A percentile compares a stretch with the other conserved stretches of the same genome.
phyloP scores from a whole-genome alignment of 2,329 filamentous ascomycete species.

The Botryotinia calthae region DNA sequence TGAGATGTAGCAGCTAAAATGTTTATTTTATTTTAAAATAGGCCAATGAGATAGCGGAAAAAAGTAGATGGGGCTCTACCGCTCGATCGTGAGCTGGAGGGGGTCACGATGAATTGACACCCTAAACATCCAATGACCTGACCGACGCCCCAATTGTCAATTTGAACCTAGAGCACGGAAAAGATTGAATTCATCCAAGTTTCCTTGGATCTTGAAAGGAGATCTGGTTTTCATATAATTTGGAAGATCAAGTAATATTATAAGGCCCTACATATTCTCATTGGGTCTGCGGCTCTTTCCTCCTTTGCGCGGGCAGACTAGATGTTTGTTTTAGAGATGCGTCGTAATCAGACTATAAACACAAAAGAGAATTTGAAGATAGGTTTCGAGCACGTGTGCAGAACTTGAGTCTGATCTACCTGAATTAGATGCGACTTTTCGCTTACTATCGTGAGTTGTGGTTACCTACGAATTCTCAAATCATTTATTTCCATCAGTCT shows the following conservation, averaged over 20 bases:
- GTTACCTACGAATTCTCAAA: not conserved
- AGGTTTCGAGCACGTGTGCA: not conserved
- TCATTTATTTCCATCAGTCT: not conserved
- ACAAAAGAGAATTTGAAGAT: not conserved
- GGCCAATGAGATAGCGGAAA: not conserved
- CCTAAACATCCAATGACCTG: not conserved
- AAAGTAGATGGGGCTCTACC: not conserved
- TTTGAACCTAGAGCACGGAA: not conserved
- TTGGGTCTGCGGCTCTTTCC: not conserved
- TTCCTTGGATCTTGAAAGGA: not conserved
- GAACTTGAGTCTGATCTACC: not conserved
- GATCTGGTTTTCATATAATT: not conserved
- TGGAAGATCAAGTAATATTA: not conserved
- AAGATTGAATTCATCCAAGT: not conserved
- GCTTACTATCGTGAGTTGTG: not conserved
- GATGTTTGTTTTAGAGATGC: not conserved
- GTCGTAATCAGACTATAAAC: not conserved
- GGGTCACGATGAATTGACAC: not conserved
- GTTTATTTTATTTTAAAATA: not conserved
- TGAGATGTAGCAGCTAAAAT: not conserved
- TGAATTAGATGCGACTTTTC: not conserved
- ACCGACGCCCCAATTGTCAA: not conserved
- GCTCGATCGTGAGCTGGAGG: not conserved
- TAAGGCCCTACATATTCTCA: not conserved
- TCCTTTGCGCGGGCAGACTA: not conserved